phyloP scores from a whole-genome alignment of 1,139 yeast genomes.

The Yamadazyma aaseri region DNA sequence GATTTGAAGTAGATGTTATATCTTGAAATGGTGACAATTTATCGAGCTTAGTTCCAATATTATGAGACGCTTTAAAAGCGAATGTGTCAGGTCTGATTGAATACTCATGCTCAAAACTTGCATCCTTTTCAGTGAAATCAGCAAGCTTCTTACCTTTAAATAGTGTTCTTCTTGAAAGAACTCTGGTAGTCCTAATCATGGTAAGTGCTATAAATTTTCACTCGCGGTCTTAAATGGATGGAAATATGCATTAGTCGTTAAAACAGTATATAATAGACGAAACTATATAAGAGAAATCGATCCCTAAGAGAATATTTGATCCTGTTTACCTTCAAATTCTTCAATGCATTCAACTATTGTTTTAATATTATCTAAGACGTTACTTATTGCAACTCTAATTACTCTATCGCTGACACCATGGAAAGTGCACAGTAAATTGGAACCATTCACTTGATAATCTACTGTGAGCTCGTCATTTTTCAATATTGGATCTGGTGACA shows the following conservation, averaged over 20 bases:
- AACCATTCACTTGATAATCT: slow-evolving; percentile 29
- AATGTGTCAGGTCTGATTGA: slow-evolving; percentile 49
- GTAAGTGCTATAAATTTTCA: slow-evolving; percentile 6
- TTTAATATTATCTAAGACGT: slow-evolving; percentile 61
- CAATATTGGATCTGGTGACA: slow-evolving; percentile 77
- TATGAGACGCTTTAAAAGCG: slow-evolving; percentile 40
- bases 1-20: slow-evolving; percentile 21
- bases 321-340: slow-evolving; percentile 48
- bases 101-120: slow-evolving; percentile 41
- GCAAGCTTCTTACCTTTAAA: slow-evolving; percentile 13
- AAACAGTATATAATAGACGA: no score
- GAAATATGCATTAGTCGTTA: not conserved
- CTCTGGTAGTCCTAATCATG: slow-evolving; percentile 3
- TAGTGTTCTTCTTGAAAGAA: slow-evolving; percentile 9
- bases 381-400: slow-evolving; percentile 69
- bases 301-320: slow-evolving; percentile 15
- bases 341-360: slow-evolving; percentile 69
- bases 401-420: slow-evolving; percentile 61
- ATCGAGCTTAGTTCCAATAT: slow-evolving; percentile 5
- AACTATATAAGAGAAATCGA: no score
- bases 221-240: slow-evolving; percentile 1
- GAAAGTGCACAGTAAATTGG: slow-evolving; percentile 41
- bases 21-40: slow-evolving; percentile 30
- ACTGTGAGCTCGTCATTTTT: slow-evolving; percentile 60
- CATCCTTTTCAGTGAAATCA: slow-evolving; percentile 19